Conservation (phyloP, 1,284 basidiomycete genomes). For the Paramarasmius palmivorus region DNA sequence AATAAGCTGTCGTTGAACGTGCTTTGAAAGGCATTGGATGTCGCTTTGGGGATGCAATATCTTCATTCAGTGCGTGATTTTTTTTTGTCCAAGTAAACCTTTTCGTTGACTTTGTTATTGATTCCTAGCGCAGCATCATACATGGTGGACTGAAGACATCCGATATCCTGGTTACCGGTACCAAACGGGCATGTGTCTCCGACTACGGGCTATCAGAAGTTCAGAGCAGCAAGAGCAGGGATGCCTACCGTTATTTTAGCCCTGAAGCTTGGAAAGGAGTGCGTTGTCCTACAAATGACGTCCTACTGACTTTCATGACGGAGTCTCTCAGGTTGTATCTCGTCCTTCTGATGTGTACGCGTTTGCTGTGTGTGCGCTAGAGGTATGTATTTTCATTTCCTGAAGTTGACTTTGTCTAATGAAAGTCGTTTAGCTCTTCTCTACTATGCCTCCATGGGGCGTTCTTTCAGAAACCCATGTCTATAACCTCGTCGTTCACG, state of each 20-base stretch:
- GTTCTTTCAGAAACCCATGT: conserved; percentile 5
- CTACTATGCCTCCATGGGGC: conserved; percentile 5
- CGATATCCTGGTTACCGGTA: conserved; percentile 2
- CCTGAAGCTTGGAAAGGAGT: conserved; percentile 13
- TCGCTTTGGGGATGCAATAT: not conserved
- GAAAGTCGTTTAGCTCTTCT: not conserved
- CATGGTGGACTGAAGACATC: conserved; percentile 7
- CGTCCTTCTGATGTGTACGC: conserved; percentile 8
- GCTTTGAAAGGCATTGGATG: not conserved
- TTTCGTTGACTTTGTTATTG: no score
- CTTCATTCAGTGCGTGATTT: not conserved
- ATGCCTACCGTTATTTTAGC: conserved; percentile 6
- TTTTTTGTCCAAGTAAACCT: not conserved
- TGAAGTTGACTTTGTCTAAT: not conserved
- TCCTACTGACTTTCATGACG: not conserved
- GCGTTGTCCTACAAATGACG: not conserved
- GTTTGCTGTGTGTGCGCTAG: conserved; percentile 5
- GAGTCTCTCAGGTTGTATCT: not conserved
- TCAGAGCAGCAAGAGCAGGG: conserved; percentile 1
- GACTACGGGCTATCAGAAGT: conserved; percentile 10
- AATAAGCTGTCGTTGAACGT: not conserved
- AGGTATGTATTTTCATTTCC: not conserved
- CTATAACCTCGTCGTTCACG: conserved; percentile 6
- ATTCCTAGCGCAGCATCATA: not conserved
- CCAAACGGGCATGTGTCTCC: not conserved